Base-by-base conservation (phyloP, 164 flowering plant genomes). In the Macadamia integrifolia region DNA sequence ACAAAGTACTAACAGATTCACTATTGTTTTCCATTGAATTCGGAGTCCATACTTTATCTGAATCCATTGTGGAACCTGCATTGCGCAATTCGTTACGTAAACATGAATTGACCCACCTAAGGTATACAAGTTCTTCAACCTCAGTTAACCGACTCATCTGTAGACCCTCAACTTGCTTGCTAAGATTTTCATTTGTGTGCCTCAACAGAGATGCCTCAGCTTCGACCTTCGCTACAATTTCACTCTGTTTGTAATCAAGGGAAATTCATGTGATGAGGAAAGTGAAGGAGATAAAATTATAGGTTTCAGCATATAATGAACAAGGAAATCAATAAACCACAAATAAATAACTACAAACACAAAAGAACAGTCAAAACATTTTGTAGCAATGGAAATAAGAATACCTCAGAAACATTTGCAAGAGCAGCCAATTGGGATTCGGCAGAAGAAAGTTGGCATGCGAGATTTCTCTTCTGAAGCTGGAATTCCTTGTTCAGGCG, bases 31-130 rank as follows among this genome's bases (percentile, higher is more conserved):
- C 85, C 35, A 32, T 46, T 23, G 84, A 69, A 68, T 9, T 61
- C 30, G 86, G 84, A 69, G 78, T 82, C 11, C 75, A 78, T 28
- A 60, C 30, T 61, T 78, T 81, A 28, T 81, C 86, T 32, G 79
- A 76, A 72, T 50, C 78, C 46, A 50, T 9, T 11, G 66, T 18
- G 6, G 84, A 61, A 23, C 77, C 75, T 5, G 82, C 84, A 84
- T 91, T 89, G 48, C 92, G 76, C 13, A 95, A 91, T 73, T 95
- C 98, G 69, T 71, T 89, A 66, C 98, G 82, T 76, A 95, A 77
- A 80, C 99, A 95, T 14, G 98, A 97, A 80, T 95, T 95, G 65
- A 95, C 93, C 99, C 97, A 95, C 30, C 97, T 94, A 69, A 95
- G 93, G 71, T 91, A 95, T 13, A 92, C 98, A 30, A 92, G 81